Evolutionary conservation across 768 basidiomycete genomes (phyloP).

Genomic region (Suillus paluster): DNA sequence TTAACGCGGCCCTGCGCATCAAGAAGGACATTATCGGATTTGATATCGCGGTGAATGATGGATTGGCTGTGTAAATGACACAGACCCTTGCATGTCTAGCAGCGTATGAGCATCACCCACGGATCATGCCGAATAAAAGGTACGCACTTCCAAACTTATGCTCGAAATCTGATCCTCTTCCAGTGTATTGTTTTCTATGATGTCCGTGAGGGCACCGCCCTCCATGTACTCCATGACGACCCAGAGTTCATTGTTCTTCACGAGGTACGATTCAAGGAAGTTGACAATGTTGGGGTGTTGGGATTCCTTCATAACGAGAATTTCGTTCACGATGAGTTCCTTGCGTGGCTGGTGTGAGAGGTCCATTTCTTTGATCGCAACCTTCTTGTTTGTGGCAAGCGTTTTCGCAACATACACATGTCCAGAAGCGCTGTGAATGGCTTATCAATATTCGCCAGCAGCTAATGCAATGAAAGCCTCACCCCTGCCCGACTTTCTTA

Average conservation of each 20-base stretch:
- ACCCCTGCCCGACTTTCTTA: constrained; percentile 99
- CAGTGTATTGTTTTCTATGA: constrained; percentile 95
- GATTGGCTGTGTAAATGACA: constrained; percentile 91
- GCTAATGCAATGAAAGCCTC: constrained; percentile 38
- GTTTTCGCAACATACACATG: constrained; percentile 98
- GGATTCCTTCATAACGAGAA: constrained; percentile 98
- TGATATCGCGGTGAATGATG: constrained; percentile 98
- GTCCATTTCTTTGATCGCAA: constrained; percentile 99
- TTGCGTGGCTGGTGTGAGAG: constrained; percentile 93
- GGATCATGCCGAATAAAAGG: background rate
- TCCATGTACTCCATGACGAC: constrained; percentile 99
- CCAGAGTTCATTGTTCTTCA: constrained; percentile 90
- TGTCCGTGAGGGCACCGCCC: constrained; percentile 94
- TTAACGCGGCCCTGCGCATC: constrained; percentile 94
- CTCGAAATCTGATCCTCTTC: constrained; percentile 95
- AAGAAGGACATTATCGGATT: constrained; percentile 93
- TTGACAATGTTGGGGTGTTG: constrained; percentile 98
- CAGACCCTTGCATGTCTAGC: constrained; percentile 92
- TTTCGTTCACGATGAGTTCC: constrained; percentile 97
- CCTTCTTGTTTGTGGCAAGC: constrained; percentile 80
- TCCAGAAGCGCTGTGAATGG: constrained; percentile 79
- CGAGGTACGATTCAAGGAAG: constrained; percentile 88
- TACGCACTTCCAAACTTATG: constrained; percentile 85
- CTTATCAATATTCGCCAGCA: constrained; percentile 2
- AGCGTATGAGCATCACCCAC: constrained; percentile 8